phyloP scores from a whole-genome alignment of 1,284 basidiomycete genomes.

The Cutaneotrichosporon cyanovorans region DNA sequence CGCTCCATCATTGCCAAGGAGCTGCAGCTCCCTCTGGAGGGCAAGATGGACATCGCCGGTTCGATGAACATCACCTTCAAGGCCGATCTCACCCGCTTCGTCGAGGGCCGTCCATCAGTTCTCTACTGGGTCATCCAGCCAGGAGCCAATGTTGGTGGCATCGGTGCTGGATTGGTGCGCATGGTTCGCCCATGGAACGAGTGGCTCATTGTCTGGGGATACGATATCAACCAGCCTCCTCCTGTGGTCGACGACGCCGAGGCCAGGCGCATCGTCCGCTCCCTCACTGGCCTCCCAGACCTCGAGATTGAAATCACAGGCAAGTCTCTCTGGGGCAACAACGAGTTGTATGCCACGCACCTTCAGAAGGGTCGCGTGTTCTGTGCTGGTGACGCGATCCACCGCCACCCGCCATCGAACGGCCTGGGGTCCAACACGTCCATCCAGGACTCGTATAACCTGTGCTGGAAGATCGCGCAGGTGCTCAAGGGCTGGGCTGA shows the following conservation, averaged over 20 bases:
- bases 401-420: conserved; percentile 16
- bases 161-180: conserved; percentile 14
- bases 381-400: conserved; percentile 14
- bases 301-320: conserved; percentile 15
- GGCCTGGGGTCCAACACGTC: conserved; percentile 15
- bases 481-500: conserved; percentile 6
- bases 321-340: conserved; percentile 16
- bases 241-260: conserved; percentile 10
- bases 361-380: conserved; percentile 14
- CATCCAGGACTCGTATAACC: conserved; percentile 17
- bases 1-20: conserved; percentile 11
- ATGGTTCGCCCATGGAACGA: conserved; percentile 18
- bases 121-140: conserved; percentile 19
- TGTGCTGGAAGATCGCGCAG: conserved; percentile 13
- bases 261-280: conserved; percentile 8
- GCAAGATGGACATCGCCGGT: conserved; percentile 15
- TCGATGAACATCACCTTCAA: conserved; percentile 19
- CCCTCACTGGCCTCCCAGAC: conserved; percentile 13
- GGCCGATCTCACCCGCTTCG: conserved; percentile 9
- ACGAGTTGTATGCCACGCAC: conserved; percentile 13
- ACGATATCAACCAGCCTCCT: conserved; percentile 9
- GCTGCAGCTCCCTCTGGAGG: conserved; percentile 9
- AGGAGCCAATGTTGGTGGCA: conserved; percentile 13
- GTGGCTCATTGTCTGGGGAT: conserved; percentile 16
- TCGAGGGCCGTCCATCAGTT: conserved; percentile 8